Evolutionary conservation across 345 rosid genomes (phyloP), one percentile per base, ranked within the genome.

Genomic region (Citrus reticulata): DNA sequence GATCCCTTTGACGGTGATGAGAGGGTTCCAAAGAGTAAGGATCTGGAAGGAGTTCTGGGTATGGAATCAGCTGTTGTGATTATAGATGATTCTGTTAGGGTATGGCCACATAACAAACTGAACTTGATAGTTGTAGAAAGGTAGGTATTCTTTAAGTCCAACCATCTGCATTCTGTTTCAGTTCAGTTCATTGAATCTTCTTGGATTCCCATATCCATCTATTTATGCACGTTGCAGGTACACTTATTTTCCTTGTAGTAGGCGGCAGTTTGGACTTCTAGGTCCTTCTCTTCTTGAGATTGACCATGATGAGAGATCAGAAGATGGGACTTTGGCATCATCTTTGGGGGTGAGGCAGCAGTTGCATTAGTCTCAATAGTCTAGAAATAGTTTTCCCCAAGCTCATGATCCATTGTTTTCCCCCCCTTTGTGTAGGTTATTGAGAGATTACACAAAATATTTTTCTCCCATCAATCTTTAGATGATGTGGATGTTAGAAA

Each of bases 281-380:
- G 99, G 99, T 78, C 97, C 97, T 83, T 96, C 99, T 54, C 99
- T 96, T 84, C 98, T 96, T 75, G 99, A 96, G 86, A 91, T 96
- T 77, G 98, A 94, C 88, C 92, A 88, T 76, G 99, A 96, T 69
- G 98, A 96, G 87, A 90, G 96, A 83, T 92, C 98, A 63, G 99
- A 96, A 76, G 98, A 91, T 75, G 99, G 99, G 80, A 96, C 97
- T 78, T 84, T 96, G 89, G 97, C 99, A 63, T 94, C 97, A 78
- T 90, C 97, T 30, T 87, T 96, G 84, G 88, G 89, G 93, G 99
- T 96, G 85, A 87, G 99, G 72, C 74, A 25, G 72, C 70, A 13
- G 35, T 77, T 57, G 59, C 19, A 71, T 76, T 79, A 57, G 54
- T 61, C 34, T 73, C 59, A 25, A 25, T 10, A 64, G 57, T 67